These are phyloP conservation scores for Russula sp. DNA, from an alignment of 768 basidiomycete species.

Conservation along the genomic window DNA sequence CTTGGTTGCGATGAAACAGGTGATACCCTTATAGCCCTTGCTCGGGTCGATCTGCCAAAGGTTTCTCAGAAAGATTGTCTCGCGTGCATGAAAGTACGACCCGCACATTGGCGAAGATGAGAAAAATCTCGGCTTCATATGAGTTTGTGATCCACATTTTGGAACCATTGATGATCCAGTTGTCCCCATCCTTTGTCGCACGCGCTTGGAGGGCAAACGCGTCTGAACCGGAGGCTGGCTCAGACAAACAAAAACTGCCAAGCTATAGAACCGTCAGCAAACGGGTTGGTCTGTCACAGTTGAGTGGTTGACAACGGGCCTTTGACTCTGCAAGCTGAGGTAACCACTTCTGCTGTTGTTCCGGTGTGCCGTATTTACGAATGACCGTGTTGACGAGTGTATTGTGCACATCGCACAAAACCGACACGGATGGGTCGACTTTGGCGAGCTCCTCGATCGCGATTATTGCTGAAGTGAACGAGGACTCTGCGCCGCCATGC, in stretches of 20 bases:
- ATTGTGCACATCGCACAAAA: constrained; percentile 97
- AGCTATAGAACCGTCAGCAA: constrained; percentile 43
- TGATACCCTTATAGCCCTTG: constrained; percentile 98
- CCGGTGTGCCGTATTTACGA: constrained; percentile 75
- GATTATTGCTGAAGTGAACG: constrained; percentile 93
- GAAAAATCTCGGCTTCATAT: constrained; percentile 81
- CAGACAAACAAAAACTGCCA: constrained; percentile 93
- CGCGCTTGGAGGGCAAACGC: constrained; percentile 95
- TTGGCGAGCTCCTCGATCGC: constrained; percentile 96
- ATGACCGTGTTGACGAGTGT: constrained; percentile 95
- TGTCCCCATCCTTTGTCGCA: constrained; percentile 77
- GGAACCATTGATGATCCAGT: constrained; percentile 89
- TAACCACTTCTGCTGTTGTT: constrained; percentile 83
- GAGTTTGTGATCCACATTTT: constrained; percentile 99
- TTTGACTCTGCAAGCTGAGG: constrained; percentile 73
- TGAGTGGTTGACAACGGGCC: constrained; percentile 34
- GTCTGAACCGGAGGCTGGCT: constrained; percentile 89
- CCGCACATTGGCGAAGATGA: constrained; percentile 90
- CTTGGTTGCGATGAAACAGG: constrained; percentile 93
- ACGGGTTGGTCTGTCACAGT: neutral
- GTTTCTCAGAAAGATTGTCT: neutral
- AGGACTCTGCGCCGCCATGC: constrained; percentile 80
- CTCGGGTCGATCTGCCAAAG: constrained; percentile 60
- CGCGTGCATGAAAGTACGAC: neutral
- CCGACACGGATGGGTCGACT: constrained; percentile 93